Conservation (phyloP, 345 rosid genomes). For the Lumnitzera littorea region DNA sequence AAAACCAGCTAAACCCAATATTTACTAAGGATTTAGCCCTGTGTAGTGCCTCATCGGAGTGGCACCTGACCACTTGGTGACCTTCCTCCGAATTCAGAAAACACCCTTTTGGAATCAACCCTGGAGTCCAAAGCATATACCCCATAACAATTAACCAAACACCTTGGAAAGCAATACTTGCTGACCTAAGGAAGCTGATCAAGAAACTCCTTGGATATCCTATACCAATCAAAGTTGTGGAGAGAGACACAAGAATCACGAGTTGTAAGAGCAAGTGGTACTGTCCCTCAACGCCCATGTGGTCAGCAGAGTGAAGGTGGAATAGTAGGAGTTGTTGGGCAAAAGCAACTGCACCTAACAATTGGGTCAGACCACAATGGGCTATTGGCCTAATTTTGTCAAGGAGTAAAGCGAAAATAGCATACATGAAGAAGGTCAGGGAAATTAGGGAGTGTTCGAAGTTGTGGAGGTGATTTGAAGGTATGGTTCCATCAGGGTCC, state of each 20-base stretch:
- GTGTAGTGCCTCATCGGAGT: conserved; percentile 34
- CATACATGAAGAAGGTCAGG: conserved; percentile 57
- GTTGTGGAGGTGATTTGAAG: conserved; percentile 84
- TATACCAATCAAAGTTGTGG: conserved; percentile 60
- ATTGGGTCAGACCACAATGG: conserved; percentile 29
- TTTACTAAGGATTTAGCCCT: conserved; percentile 79
- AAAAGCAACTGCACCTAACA: conserved; percentile 56
- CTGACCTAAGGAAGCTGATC: conserved; percentile 59
- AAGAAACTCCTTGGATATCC: conserved; percentile 55
- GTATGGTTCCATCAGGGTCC: conserved; percentile 69
- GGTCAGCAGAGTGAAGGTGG: conserved; percentile 78
- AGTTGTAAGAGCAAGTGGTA: conserved; percentile 72
- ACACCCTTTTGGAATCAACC: conserved; percentile 54
- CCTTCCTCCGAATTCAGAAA: conserved; percentile 57
- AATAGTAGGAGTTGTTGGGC: conserved; percentile 66
- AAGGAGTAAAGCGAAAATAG: conserved; percentile 44
- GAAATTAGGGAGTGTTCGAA: conserved; percentile 75
- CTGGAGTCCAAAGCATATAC: conserved; percentile 68
- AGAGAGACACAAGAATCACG: conserved; percentile 38
- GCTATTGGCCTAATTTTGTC: conserved; percentile 22
- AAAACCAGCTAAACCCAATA: conserved; percentile 56
- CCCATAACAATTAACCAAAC: conserved; percentile 73
- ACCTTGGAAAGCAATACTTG: conserved; percentile 65
- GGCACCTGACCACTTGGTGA: conserved; percentile 59
- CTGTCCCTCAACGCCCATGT: conserved; percentile 77